A percentile compares a stretch with the other conserved stretches of the same genome.
These are phyloP conservation scores for Candida xyloterini DNA, from an alignment of 805 yeast genomes.

Conservation along the genomic window DNA sequence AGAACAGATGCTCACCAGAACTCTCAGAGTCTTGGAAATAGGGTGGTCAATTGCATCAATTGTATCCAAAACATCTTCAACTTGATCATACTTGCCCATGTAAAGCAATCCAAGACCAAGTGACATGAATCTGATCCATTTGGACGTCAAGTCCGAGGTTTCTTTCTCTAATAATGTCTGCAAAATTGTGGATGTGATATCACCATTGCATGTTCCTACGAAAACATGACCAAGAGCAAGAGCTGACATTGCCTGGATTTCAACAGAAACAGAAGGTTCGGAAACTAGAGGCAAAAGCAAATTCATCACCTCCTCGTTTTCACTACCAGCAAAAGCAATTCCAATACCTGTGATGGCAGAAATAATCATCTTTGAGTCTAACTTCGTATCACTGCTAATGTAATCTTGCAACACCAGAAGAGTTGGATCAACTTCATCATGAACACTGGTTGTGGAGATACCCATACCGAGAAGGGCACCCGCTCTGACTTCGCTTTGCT, in stretches of 20 bases:
- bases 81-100: constrained; percentile 92
- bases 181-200: constrained; percentile 85
- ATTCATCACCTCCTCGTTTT: constrained; percentile 77
- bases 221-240: constrained; percentile 90
- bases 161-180: constrained; percentile 88
- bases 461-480: constrained; percentile 98
- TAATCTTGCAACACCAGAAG: constrained; percentile 82
- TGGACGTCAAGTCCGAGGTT: constrained; percentile 68
- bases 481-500: constrained; percentile 85
- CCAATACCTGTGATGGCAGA: constrained; percentile 91
- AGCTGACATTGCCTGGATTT: constrained; percentile 81
- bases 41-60: constrained; percentile 95
- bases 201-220: constrained; percentile 95
- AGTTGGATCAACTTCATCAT: constrained; percentile 94
- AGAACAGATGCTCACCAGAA: constrained; percentile 87
- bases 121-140: constrained; percentile 88
- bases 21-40: constrained; percentile 82
- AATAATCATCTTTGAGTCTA: constrained; percentile 62
- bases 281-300: constrained; percentile 78
- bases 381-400: constrained; percentile 40
- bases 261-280: constrained; percentile 70
- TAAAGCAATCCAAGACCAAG: constrained; percentile 88
- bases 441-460: constrained; percentile 85
- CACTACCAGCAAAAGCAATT: constrained; percentile 91
- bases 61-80: constrained; percentile 90